These are phyloP conservation scores for Hyaloscypha hepaticicola DNA, from an alignment of 495 filamentous ascomycete genomes.

Conservation along the genomic window DNA sequence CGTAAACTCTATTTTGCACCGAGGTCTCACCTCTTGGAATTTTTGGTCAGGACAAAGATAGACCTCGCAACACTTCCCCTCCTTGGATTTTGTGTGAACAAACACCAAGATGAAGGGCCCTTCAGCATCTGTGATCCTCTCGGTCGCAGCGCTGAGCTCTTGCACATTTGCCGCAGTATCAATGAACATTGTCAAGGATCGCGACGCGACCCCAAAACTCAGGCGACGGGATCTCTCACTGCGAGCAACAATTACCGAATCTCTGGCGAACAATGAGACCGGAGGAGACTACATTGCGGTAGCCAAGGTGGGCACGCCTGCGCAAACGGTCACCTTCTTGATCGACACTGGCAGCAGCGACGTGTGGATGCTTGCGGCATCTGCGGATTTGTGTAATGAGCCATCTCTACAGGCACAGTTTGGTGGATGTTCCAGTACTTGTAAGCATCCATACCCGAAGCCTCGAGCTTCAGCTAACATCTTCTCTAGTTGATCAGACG, in stretches of 20 bases:
- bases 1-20: too few relatives aligned
- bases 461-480: conserved; percentile 7
- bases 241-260: conserved; percentile 16
- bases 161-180: conserved; percentile 14
- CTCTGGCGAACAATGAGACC: conserved; percentile 40
- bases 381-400: conserved; percentile 45
- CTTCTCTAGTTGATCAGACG: conserved; percentile 44
- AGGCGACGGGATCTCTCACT: not conserved
- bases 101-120: conserved; percentile 6
- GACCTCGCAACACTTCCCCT: not conserved
- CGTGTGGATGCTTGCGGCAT: conserved; percentile 62
- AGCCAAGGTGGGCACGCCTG: conserved; percentile 67
- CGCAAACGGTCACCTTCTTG: conserved; percentile 52
- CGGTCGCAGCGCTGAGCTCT: conserved; percentile 15
- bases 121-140: conserved; percentile 11
- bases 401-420: conserved; percentile 33
- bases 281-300: conserved; percentile 63
- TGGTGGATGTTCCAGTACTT: conserved; percentile 27
- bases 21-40: not conserved
- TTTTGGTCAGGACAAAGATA: not conserved
- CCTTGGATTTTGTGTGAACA: not conserved
- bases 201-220: not conserved
- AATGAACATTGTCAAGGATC: conserved; percentile 15
- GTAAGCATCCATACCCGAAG: conserved; percentile 14
- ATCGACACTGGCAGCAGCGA: conserved; percentile 88